Percentiles rank a stretch among this genome's conserved stretches.
Conservation (phyloP, 1,284 basidiomycete genomes). For the Ceraceosorus guamensis region DNA sequence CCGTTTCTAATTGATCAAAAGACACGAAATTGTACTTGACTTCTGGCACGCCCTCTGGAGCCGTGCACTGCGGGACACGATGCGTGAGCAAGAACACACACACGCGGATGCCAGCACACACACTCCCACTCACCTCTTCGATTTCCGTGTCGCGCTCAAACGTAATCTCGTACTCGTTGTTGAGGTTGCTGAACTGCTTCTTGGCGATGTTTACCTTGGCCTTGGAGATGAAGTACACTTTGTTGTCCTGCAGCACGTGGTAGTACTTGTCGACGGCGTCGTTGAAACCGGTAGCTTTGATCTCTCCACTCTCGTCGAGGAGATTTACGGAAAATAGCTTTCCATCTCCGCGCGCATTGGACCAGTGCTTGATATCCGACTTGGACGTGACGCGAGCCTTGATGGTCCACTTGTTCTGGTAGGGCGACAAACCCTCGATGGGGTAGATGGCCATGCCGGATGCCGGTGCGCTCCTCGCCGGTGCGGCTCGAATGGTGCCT, state of each 20-base stretch:
- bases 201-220: conserved; percentile 90
- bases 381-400: conserved; percentile 88
- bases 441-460: conserved; percentile 59
- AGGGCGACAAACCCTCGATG: conserved; percentile 90
- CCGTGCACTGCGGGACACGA: conserved; percentile 23
- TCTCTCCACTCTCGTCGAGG: conserved; percentile 74
- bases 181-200: conserved; percentile 86
- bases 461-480: not conserved
- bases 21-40: conserved; percentile 47
- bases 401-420: conserved; percentile 94
- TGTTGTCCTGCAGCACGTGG: conserved; percentile 77
- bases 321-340: conserved; percentile 88
- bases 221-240: conserved; percentile 85
- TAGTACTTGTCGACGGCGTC: conserved; percentile 75
- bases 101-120: not conserved
- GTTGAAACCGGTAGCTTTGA: conserved; percentile 72
- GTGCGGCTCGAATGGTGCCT: conserved; percentile 7
- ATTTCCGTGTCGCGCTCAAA: conserved; percentile 60
- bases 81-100: not conserved
- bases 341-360: conserved; percentile 84
- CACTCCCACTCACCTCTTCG: conserved; percentile 20
- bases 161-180: conserved; percentile 88
- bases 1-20: conserved; percentile 40
- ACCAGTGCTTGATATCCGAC: conserved; percentile 80
- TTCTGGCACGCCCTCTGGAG: conserved; percentile 43